A percentile compares a stretch with the other conserved stretches of the same genome.
Conservation (phyloP, 768 basidiomycete species). For the Hortiboletus flavorubellus region DNA sequence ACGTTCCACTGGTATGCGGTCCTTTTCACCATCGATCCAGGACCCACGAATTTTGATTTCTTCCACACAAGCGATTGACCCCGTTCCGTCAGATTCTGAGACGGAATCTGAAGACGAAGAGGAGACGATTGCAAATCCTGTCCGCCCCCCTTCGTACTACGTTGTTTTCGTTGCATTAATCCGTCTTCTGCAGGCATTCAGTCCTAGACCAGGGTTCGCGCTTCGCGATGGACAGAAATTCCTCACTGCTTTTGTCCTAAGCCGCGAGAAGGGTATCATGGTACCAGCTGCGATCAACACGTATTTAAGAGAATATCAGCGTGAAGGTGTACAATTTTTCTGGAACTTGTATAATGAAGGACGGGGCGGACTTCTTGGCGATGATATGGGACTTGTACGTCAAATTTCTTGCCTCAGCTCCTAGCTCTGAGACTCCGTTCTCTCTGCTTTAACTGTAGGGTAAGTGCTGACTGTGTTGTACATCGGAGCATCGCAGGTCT, state of each 20-base stretch:
- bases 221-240: constrained; percentile 41
- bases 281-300: constrained; percentile 76
- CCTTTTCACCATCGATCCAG: constrained; percentile 5
- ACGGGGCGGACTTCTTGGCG: constrained; percentile 82
- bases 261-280: constrained; percentile 41
- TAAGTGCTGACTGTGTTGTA: constrained; percentile 8
- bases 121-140: constrained; percentile 29
- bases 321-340: constrained; percentile 82
- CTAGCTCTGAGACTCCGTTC: neutral
- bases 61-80: constrained; percentile 1
- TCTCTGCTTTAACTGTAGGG: constrained; percentile 18
- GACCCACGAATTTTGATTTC: neutral
- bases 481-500: neutral
- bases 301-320: constrained; percentile 87
- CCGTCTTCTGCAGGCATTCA: constrained; percentile 30
- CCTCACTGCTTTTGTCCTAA: constrained; percentile 50
- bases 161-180: neutral
- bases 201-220: constrained; percentile 55
- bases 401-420: neutral
- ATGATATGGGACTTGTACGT: constrained; percentile 88
- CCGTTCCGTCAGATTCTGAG: constrained; percentile 28
- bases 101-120: constrained; percentile 47
- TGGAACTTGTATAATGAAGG: constrained; percentile 66
- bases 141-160: constrained; percentile 12
- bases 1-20: constrained; percentile 7